Evolutionary conservation across 352 stramenopile genomes (phyloP), one percentile per base, ranked within the genome.

Genomic region (Lagenidium sp.): DNA sequence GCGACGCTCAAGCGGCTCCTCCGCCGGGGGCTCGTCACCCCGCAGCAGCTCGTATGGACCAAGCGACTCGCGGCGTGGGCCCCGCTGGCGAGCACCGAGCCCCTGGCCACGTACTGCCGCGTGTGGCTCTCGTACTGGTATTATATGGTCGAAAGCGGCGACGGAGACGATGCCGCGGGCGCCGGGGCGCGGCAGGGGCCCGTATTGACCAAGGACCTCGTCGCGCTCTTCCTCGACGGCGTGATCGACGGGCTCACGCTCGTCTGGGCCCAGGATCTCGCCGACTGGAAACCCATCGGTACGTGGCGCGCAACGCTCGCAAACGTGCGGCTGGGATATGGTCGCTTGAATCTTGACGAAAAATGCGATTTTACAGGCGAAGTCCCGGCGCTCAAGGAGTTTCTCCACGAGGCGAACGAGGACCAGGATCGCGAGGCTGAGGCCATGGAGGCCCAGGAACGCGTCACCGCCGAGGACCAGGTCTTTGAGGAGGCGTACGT

Each of bases 21-120:
- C 16, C 76, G 75, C 20, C 76, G 72, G 34, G 70, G 67, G 0
- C 36, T 90, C 4, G 13, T 92, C 26, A 58, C 70, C 39, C 57
- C 75, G 3, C 47, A 79, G 44, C 74, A 85, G 53, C 68, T 82
- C 19, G 72, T 83, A 26, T 92, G 80, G 80, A 85, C 77, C 18
- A 57, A 70, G 42, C 58, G 65, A 2, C 62, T 89, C 24, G 55
- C 49, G 15, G 68, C 79, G 38, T 92, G 80, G 80, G 50, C 48
- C 10, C 41, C 66, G 32, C 50, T 86, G 30, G 51, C 57, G 19
- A 48, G 37, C 29, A 55, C 68, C 24, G 65, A 82, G 36, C 60
- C 65, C 3, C 83, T 88, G 31, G 57, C 52, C 7, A 26, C 43
- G 16, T 85, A 80, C 54, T 85, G 65, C 44, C 41, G 42, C 31